Evolutionary conservation across 192 early-diverging fungal genomes (phyloP).

Genomic region (Globomyces pollinis-pini): DNA sequence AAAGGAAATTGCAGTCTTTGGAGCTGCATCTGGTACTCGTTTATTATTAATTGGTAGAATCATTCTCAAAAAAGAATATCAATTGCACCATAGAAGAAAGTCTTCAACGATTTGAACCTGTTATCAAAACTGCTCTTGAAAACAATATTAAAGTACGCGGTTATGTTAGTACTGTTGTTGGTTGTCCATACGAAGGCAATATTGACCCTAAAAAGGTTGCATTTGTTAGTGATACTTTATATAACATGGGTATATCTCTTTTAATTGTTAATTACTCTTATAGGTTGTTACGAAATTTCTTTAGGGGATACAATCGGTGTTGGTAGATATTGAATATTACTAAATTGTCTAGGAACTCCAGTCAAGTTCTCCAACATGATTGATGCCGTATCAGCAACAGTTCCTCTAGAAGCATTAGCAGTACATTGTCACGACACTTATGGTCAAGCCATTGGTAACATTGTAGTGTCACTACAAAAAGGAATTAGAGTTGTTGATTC

Average conservation of each 20-base stretch:
- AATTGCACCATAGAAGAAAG: conserved; percentile 85
- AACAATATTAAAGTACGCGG: conserved; percentile 65
- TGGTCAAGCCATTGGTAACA: conserved; percentile 92
- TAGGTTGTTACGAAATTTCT: conserved; percentile 96
- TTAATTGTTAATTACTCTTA: too few relatives aligned
- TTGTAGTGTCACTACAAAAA: conserved; percentile 66
- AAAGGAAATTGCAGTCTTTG: conserved; percentile 87
- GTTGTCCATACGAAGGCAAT: conserved; percentile 87
- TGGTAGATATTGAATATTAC: too few relatives aligned
- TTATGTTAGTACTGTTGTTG: conserved; percentile 84
- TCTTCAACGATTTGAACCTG: conserved; percentile 59
- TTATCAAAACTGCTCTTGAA: conserved; percentile 56
- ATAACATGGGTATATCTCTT: too few relatives aligned
- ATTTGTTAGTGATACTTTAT: conserved; percentile 58
- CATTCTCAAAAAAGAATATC: conserved; percentile 85
- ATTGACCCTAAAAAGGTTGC: conserved; percentile 66
- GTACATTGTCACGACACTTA: conserved; percentile 98
- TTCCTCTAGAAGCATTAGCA: conserved; percentile 71
- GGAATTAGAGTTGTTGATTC: conserved; percentile 91
- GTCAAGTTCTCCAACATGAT: conserved; percentile 59
- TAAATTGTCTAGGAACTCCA: too few relatives aligned
- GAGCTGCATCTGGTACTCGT: conserved; percentile 53
- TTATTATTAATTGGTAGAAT: conserved; percentile 53
- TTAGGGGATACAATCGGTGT: conserved; percentile 96
- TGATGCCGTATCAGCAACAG: conserved; percentile 53